Evolutionary conservation across 768 basidiomycete genomes (phyloP).

Genomic region (Tylopilus sp.): DNA sequence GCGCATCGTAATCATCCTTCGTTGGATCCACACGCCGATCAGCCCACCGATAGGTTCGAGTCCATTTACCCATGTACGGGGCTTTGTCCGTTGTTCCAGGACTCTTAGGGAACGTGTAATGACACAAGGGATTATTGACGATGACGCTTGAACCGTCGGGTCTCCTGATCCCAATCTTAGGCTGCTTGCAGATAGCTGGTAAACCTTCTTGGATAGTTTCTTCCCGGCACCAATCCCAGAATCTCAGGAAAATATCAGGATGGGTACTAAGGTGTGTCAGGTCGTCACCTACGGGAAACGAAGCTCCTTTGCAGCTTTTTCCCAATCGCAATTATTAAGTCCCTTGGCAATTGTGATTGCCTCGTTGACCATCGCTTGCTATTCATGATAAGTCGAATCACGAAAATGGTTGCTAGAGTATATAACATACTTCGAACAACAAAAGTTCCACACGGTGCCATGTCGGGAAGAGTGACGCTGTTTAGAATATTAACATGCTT

Average conservation of each 20-base stretch:
- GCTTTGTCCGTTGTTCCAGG: not conserved
- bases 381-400: not conserved
- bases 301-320: conserved; percentile 9
- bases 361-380: conserved; percentile 19
- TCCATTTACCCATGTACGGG: conserved; percentile 7
- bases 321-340: conserved; percentile 5
- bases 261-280: not conserved
- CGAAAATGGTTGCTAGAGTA: not conserved
- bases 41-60: conserved; percentile 18
- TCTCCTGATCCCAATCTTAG: not conserved
- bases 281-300: conserved; percentile 15
- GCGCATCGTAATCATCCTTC: conserved; percentile 7
- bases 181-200: not conserved
- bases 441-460: conserved; percentile 17
- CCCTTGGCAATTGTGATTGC: conserved; percentile 11
- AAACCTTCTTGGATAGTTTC: conserved; percentile 4
- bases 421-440: conserved; percentile 10
- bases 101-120: conserved; percentile 3
- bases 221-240: conserved; percentile 15
- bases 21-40: not conserved
- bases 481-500: not conserved
- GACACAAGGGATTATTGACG: conserved; percentile 13
- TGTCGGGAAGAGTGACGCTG: conserved; percentile 20
- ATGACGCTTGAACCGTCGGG: not conserved
- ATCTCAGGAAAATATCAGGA: conserved; percentile 1